Base-by-base conservation (phyloP, 257 asterid genomes). In the Nicotiana tabacum region DNA sequence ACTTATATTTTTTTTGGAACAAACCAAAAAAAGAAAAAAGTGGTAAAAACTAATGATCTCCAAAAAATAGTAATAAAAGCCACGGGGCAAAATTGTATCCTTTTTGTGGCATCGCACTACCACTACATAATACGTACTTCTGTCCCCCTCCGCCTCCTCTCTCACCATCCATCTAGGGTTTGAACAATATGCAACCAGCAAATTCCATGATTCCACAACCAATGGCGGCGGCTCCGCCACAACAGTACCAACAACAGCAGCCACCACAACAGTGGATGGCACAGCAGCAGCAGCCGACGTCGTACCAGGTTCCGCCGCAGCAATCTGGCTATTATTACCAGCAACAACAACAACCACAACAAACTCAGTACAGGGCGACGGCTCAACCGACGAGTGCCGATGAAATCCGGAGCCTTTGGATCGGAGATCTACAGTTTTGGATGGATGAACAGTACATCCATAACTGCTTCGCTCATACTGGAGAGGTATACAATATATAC, bases 381-480 rank as follows among this genome's bases (percentile, higher is more conserved):
- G 85, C 89, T 58, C 93, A 85, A 83, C 85, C 89, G 48, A 65
- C 87, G 6, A 82, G 80, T 24, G 89, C 90, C 3, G 99, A 92
- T 80, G 99, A 94, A 86, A 85, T 93, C 87, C 91, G 97, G 81
- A 95, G 93, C 77, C 89, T 95, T 58, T 95, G 98, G 98, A 93
- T 93, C 85, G 99, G 99, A 33, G 99, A 95, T 92, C 97, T 95
- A 86, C 99, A 92, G 80, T 88, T 86, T 86, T 95, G 97, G 98
- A 95, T 95, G 98, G 99, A 93, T 53, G 99, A 95, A 87, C 88
- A 84, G 82, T 95, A 93, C 83, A 51, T 95, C 58, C 55, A 67
- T 15, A 82, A 24, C 37, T 91, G 97, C 86, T 95, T 95, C 65
- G 90, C 87, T 60, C 67, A 83, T 60, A 13, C 92, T 21, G 98